These are phyloP conservation scores for Crithidia bombi DNA, from an alignment of 208 protist genomes.

Conservation along the genomic window DNA sequence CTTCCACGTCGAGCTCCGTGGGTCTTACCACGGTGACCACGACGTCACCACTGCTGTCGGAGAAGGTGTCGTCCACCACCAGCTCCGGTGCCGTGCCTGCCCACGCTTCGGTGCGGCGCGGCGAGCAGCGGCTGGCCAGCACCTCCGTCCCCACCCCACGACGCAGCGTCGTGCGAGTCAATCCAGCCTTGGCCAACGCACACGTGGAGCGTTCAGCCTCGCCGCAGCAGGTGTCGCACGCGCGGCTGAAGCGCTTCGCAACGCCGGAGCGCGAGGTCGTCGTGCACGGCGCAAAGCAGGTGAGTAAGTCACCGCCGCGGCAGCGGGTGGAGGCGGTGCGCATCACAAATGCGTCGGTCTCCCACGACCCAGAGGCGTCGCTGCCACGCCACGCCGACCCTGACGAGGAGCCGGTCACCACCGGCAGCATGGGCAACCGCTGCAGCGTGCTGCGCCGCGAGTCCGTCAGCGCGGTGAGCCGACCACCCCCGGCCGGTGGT, in stretches of 20 bases:
- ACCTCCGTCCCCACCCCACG: constrained; percentile 4
- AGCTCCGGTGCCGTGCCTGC: neutral
- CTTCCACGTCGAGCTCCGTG: neutral
- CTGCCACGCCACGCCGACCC: constrained; percentile 6
- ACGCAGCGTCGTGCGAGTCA: constrained; percentile 17
- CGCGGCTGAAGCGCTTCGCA: constrained; percentile 6
- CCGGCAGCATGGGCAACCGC: constrained; percentile 18
- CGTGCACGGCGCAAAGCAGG: constrained; percentile 38
- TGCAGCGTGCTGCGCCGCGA: constrained; percentile 33
- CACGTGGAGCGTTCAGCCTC: constrained; percentile 10
- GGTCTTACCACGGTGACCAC: neutral
- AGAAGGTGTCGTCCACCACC: neutral
- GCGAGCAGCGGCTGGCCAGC: constrained; percentile 28
- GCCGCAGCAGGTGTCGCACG: neutral
- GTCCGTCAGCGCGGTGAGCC: constrained; percentile 23
- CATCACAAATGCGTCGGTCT: constrained; percentile 29
- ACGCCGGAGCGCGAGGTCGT: constrained; percentile 40
- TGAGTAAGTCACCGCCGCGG: constrained; percentile 35
- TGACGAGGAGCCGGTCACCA: constrained; percentile 10
- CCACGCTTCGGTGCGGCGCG: constrained; percentile 19
- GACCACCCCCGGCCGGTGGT: neutral
- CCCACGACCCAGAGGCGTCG: constrained; percentile 17
- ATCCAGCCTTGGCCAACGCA: neutral
- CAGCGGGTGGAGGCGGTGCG: constrained; percentile 53
- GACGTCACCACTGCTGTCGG: neutral